phyloP scores from a whole-genome alignment of 345 rosid species.

The Eucalyptus guilfoylei region DNA sequence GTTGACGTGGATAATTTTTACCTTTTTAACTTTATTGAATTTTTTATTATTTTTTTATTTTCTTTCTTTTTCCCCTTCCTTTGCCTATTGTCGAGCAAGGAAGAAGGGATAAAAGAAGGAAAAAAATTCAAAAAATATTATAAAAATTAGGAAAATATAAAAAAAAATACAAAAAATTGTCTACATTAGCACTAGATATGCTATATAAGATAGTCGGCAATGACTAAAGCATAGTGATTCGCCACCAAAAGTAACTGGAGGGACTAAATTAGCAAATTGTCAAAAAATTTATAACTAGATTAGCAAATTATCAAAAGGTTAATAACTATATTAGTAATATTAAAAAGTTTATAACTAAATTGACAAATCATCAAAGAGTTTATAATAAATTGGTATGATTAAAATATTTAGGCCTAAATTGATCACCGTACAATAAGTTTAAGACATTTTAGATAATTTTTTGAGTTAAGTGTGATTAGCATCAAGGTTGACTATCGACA shows the following conservation, averaged over 20 bases:
- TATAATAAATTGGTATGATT: no score
- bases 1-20: accelerated
- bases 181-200: accelerated
- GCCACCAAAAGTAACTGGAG: background rate
- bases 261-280: background rate
- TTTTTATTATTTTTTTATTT: no score
- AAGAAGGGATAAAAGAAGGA: background rate
- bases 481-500: background rate
- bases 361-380: background rate
- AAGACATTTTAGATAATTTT: no score
- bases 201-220: accelerated
- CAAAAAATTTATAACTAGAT: no score
- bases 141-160: no score
- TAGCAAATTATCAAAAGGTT: background rate
- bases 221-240: background rate
- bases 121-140: no score
- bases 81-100: background rate
- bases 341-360: background rate
- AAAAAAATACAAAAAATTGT: no score
- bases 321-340: no score
- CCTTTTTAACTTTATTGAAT: no score
- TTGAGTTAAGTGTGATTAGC: background rate
- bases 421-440: no score
- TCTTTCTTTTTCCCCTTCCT: background rate
- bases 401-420: accelerated